Conservation (phyloP, 108 stramenopile genomes). For the Skeletonema grethae region DNA sequence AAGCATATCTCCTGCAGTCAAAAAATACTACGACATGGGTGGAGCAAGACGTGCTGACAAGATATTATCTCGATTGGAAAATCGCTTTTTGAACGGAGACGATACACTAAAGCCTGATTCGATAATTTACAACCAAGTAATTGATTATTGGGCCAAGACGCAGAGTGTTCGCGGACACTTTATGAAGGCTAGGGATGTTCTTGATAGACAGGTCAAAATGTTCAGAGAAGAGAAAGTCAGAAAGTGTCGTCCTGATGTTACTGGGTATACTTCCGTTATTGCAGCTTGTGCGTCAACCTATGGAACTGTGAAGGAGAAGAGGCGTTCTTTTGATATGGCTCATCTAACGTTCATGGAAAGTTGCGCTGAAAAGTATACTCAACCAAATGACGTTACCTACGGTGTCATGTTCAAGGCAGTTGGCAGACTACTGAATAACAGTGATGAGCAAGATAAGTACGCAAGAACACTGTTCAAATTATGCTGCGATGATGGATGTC, state of each 20-base stretch:
- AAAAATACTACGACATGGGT: constrained; percentile 26
- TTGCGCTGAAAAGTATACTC: constrained; percentile 32
- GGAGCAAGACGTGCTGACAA: constrained; percentile 62
- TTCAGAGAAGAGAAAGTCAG: constrained; percentile 26
- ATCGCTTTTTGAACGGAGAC: constrained; percentile 41
- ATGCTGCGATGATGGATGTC: constrained; percentile 51
- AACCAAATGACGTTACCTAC: constrained; percentile 82
- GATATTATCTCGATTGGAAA: constrained; percentile 54
- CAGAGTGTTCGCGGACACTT: constrained; percentile 48
- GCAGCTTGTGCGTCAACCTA: constrained; percentile 56
- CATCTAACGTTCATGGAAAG: constrained; percentile 65
- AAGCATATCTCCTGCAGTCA: constrained; percentile 42
- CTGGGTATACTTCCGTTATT: constrained; percentile 70
- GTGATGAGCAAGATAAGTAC: constrained; percentile 43
- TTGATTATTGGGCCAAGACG: constrained; percentile 71
- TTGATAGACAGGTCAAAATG: constrained; percentile 70
- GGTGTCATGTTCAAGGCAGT: constrained; percentile 81
- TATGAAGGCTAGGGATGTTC: constrained; percentile 60
- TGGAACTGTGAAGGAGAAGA: constrained; percentile 36
- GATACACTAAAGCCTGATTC: constrained; percentile 52
- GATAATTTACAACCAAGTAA: constrained; percentile 76
- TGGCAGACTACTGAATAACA: constrained; percentile 45
- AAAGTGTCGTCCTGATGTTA: constrained; percentile 73
- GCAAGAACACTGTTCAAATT: constrained; percentile 48
- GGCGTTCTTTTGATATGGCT: constrained; percentile 67